Conservation (phyloP, 2,329 filamentous ascomycete species). For the Colletotrichum acutatum region DNA sequence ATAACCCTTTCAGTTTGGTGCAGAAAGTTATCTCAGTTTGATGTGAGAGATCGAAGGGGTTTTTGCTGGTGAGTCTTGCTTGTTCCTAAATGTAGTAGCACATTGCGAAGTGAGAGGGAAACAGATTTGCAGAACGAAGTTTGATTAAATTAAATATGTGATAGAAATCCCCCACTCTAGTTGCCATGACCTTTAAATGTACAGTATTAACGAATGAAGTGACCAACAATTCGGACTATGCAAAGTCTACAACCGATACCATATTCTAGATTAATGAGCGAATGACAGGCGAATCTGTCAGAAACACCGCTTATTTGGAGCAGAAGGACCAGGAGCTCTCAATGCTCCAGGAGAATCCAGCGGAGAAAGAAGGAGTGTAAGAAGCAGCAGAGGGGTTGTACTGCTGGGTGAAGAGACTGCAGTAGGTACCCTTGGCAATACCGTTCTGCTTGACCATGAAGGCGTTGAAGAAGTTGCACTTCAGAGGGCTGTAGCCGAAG, state of each 20-base stretch:
- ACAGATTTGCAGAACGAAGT: not conserved
- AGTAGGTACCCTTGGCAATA: slow-evolving; percentile 29
- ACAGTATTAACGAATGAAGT: not conserved
- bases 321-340: slow-evolving; percentile 33
- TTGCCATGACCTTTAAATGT: not conserved
- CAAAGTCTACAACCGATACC: not conserved
- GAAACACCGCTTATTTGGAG: not conserved
- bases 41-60: no score
- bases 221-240: not conserved
- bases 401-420: slow-evolving; percentile 32
- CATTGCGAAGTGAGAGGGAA: not conserved
- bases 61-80: no score
- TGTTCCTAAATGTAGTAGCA: not conserved
- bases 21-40: no score
- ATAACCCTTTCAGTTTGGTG: no score
- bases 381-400: slow-evolving; percentile 18
- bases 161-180: not conserved
- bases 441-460: slow-evolving; percentile 35
- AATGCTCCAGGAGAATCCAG: slow-evolving; percentile 8
- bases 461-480: slow-evolving; percentile 34
- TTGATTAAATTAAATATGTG: not conserved
- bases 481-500: slow-evolving; percentile 29
- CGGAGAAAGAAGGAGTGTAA: slow-evolving; percentile 4
- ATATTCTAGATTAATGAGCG: not conserved
- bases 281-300: not conserved